Conservation (phyloP, 768 basidiomycete species). For the Royoungia palumana region DNA sequence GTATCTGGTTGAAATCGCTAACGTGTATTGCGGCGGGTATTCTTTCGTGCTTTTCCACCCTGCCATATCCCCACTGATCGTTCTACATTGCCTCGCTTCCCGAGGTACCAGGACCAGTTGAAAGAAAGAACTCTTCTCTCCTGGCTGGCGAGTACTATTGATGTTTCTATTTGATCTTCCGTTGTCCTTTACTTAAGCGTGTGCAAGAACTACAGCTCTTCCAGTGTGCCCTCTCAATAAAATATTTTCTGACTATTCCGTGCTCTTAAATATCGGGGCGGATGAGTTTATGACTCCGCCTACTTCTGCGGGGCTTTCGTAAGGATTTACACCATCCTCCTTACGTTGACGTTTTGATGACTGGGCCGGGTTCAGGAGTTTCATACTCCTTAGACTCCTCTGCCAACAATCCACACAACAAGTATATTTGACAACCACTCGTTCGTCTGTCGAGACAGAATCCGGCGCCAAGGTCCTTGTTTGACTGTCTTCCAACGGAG, state of each 20-base stretch:
- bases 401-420: too few relatives aligned
- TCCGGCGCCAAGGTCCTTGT: neutral
- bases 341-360: too few relatives aligned
- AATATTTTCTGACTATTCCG: conserved; percentile 11
- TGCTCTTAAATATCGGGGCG: neutral
- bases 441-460: too few relatives aligned
- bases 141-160: conserved; percentile 19
- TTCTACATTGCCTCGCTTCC: conserved; percentile 14
- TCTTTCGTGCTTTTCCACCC: conserved; percentile 14
- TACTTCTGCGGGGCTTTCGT: neutral
- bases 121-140: conserved; percentile 16
- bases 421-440: too few relatives aligned
- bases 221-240: conserved; percentile 15
- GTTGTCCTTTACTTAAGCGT: conserved; percentile 21
- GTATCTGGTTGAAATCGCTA: conserved; percentile 19
- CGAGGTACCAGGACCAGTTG: conserved; percentile 25
- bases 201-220: conserved; percentile 21
- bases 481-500: too few relatives aligned
- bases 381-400: too few relatives aligned
- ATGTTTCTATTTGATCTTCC: conserved; percentile 9
- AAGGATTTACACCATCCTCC: too few relatives aligned
- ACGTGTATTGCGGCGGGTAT: conserved; percentile 18
- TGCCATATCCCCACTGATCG: conserved; percentile 21
- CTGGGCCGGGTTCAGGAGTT: too few relatives aligned
- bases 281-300: neutral